Percentiles rank a stretch among this genome's conserved stretches.
Conservation (phyloP, 202 grass and related monocot genomes). For the Carex arenaria region DNA sequence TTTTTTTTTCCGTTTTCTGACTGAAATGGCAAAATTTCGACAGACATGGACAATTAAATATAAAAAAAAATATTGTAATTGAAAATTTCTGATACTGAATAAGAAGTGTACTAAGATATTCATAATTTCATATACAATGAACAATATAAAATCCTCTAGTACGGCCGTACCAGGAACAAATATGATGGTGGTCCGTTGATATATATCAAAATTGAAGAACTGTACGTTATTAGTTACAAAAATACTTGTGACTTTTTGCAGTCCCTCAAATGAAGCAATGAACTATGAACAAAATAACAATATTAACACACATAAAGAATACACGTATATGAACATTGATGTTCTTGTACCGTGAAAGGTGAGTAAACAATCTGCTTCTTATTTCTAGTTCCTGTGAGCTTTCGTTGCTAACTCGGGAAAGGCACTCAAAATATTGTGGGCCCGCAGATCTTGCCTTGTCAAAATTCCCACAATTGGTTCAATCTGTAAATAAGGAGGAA, state of each 20-base stretch:
- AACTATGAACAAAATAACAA: slow-evolving; percentile 10
- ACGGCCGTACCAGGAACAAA: neutral
- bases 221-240: neutral
- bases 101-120: neutral
- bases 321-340: neutral
- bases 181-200: neutral
- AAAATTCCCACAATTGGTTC: slow-evolving; percentile 78
- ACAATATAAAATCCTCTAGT: neutral
- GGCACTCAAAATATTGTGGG: slow-evolving; percentile 60
- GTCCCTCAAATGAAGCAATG: neutral
- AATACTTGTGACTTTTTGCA: neutral
- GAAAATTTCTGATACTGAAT: neutral
- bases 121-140: neutral
- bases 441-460: slow-evolving; percentile 84
- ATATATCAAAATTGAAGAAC: neutral
- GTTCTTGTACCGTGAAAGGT: neutral
- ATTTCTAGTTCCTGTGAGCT: slow-evolving; percentile 9
- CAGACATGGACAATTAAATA: neutral
- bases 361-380: neutral
- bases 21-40: neutral
- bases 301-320: slow-evolving; percentile 6
- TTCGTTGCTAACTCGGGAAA: slow-evolving; percentile 60
- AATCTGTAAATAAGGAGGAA: slow-evolving; percentile 36
- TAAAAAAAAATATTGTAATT: neutral
- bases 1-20: neutral